Conservation (phyloP, 257 asterid genomes). For the Nicotiana obtusifolia region DNA sequence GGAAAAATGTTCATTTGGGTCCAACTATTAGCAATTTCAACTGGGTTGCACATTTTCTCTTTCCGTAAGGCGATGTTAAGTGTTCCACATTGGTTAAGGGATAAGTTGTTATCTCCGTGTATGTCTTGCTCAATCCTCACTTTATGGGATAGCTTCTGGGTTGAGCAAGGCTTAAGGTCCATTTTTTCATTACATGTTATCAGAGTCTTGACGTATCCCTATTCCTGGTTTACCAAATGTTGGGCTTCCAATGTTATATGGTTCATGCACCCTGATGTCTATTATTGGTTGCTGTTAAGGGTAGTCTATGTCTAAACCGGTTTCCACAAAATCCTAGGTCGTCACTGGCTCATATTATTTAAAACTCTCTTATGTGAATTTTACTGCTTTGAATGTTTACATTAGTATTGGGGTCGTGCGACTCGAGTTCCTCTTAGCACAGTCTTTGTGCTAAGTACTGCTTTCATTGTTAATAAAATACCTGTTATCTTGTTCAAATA, state of each 20-base stretch:
- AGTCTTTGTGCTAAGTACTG: too few species aligned
- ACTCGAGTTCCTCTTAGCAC: too few species aligned
- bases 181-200: neutral
- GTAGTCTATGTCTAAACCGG: neutral
- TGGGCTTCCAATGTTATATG: neutral
- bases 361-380: neutral
- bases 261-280: neutral
- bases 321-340: neutral
- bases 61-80: neutral
- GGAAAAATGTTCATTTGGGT: neutral
- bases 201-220: neutral
- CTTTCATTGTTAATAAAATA: too few species aligned
- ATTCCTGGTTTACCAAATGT: neutral
- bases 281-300: neutral
- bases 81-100: too few species aligned
- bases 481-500: too few species aligned
- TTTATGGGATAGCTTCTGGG: neutral
- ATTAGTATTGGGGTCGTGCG: too few species aligned
- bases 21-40: neutral
- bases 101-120: neutral
- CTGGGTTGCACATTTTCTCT: neutral
- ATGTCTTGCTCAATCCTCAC: neutral
- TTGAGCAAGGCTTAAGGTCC: neutral
- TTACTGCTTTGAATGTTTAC: neutral
- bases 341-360: too few species aligned